Evolutionary conservation across 1,139 yeast species (phyloP).

Genomic region (Wickerhamiella infanticola): DNA sequence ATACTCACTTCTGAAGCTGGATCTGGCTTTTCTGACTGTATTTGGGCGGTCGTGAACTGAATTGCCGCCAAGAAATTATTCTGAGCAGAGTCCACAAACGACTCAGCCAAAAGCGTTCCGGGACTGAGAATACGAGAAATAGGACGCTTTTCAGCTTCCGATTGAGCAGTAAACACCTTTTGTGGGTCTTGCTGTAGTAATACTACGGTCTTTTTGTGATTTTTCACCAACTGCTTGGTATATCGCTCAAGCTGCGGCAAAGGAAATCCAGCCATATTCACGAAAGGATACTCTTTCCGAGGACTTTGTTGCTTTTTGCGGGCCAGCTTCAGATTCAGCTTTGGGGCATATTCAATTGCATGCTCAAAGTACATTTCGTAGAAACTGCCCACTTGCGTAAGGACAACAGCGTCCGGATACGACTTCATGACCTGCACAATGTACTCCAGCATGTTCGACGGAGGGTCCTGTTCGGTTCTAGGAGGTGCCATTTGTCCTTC

Average conservation of each 20-base stretch:
- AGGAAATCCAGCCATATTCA: constrained; percentile 92
- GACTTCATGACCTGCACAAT: constrained; percentile 32
- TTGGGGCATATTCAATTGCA: constrained; percentile 58
- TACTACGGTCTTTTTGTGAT: constrained; percentile 55
- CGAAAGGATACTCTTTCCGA: constrained; percentile 30
- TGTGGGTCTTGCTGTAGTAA: constrained; percentile 47
- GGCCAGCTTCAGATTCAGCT: constrained; percentile 49
- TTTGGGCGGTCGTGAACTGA: constrained; percentile 14
- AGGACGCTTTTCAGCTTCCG: constrained; percentile 42
- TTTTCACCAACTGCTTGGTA: constrained; percentile 56
- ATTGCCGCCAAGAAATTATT: constrained; percentile 60
- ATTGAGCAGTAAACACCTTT: constrained; percentile 4
- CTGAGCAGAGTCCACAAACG: constrained; percentile 54
- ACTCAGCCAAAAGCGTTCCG: constrained; percentile 83
- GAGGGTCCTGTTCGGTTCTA: neutral
- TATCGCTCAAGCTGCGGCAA: constrained; percentile 53
- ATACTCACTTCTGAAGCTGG: constrained; percentile 41
- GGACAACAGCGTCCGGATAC: constrained; percentile 54
- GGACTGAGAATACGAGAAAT: constrained; percentile 77
- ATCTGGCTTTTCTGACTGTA: constrained; percentile 21
- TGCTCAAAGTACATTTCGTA: constrained; percentile 83
- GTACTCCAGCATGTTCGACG: constrained; percentile 10
- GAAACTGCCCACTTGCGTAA: constrained; percentile 83
- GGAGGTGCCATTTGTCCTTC: neutral
- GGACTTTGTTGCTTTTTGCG: constrained; percentile 19